Base-by-base conservation (phyloP, 768 basidiomycete genomes). In the Dictyophora rubrovolvata region DNA sequence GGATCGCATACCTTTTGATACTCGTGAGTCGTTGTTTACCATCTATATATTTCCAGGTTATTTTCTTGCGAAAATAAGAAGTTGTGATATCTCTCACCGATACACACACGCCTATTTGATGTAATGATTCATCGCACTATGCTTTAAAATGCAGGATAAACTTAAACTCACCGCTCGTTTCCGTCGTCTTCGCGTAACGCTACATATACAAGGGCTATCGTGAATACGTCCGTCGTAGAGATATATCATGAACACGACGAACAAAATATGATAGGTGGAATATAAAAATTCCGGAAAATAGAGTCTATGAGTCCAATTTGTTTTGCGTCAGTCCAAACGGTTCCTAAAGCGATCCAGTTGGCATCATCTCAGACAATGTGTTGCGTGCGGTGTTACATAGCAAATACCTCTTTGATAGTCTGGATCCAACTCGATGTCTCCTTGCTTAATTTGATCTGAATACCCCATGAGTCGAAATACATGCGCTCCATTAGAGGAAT, bases 251-350 rank as follows among this genome's bases (percentile, higher is more conserved):
- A 53, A 51, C 17, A 20, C 20, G 21, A 60, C 76, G 6, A 58
- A 85, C 85, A 75, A 62, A 92, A 90, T 10, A 92, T 84, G 21
- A 92, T 75, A 0, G 89, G 86, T 0, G 89, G 89, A 9, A 92
- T 79, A 57, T 84, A 83, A 65, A 79, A 85, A 64, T 85, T 83
- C 54, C 78, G 82, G 61, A 87, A 80, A 11, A 90, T 75, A 0
- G 86, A 87, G 67, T 91, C 89, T 47, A 92, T 82, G 23, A 92
- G 75, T 0, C 81, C 80, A 20, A 84, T 79, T 68, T 89, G 87
- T 69, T 90, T 89, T 2, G 74, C 64, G 61, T 87, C 85, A 0
- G 85, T 75, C 89, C 89, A 92, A 0, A 92, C 89, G 42, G 91
- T 81, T 51, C 84, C 85, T 86, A 61, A 18, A 56, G 28, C 14